These are phyloP conservation scores for Hirsutella rhossiliensis DNA, from an alignment of 2,329 filamentous ascomycete genomes.

Conservation along the genomic window DNA sequence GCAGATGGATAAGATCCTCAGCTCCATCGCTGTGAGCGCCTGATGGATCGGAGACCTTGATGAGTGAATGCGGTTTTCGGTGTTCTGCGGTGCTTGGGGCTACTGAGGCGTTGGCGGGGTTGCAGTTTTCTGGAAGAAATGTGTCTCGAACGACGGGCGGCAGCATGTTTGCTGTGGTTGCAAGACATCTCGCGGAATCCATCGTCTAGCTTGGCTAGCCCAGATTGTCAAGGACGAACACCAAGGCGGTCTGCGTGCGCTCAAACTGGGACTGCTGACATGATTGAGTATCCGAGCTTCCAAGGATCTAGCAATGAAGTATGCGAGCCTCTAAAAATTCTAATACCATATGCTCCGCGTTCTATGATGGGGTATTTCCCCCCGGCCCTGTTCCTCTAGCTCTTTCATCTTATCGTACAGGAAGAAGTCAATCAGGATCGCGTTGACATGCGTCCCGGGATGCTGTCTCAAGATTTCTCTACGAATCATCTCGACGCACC, in stretches of 20 bases:
- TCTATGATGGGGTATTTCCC: conserved; percentile 63
- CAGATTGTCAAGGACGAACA: too few species aligned
- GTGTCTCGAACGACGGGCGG: too few species aligned
- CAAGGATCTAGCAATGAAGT: neutral
- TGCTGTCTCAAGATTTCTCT: conserved; percentile 66
- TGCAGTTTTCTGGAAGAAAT: neutral
- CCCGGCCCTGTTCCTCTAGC: conserved; percentile 50
- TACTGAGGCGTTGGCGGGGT: conserved; percentile 9
- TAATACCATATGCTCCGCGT: conserved; percentile 94
- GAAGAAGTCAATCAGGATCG: conserved; percentile 93
- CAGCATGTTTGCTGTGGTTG: too few species aligned
- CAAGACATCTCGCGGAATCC: too few species aligned
- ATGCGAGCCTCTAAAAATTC: neutral
- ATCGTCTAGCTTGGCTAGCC: too few species aligned
- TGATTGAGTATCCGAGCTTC: neutral
- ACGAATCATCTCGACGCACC: conserved; percentile 83
- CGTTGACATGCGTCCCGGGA: conserved; percentile 64
- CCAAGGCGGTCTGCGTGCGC: neutral
- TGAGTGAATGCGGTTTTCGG: conserved; percentile 3
- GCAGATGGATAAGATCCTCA: conserved; percentile 59
- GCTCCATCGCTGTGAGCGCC: conserved; percentile 30
- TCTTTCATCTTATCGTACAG: conserved; percentile 92
- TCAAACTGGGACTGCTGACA: neutral
- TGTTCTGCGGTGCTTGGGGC: conserved; percentile 4
- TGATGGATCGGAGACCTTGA: conserved; percentile 6